These are phyloP conservation scores for Flammula alnicola DNA, from an alignment of 1,284 basidiomycete species.

Conservation along the genomic window DNA sequence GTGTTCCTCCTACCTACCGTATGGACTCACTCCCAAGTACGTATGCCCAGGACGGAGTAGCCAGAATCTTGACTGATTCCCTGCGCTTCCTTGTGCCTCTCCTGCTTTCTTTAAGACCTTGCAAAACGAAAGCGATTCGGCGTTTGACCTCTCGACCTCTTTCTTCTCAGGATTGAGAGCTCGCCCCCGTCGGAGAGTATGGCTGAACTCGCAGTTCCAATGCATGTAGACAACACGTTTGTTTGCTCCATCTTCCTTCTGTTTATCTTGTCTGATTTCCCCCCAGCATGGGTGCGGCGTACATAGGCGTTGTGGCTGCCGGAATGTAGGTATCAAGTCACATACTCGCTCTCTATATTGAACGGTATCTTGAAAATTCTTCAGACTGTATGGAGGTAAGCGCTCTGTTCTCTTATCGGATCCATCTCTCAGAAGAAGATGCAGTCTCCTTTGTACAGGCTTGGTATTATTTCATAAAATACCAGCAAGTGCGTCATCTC, in stretches of 20 bases:
- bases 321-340: slow-evolving; percentile 41
- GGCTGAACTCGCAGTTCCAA: slow-evolving; percentile 15
- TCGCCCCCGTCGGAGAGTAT: slow-evolving; percentile 12
- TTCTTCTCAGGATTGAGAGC: slow-evolving; percentile 13
- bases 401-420: background rate
- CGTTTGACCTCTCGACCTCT: slow-evolving; percentile 17
- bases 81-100: slow-evolving; percentile 27
- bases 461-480: slow-evolving; percentile 56
- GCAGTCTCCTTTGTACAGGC: slow-evolving; percentile 59
- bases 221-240: slow-evolving; percentile 27
- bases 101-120: slow-evolving; percentile 30
- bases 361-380: background rate
- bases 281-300: slow-evolving; percentile 49
- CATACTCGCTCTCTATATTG: background rate
- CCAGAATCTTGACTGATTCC: slow-evolving; percentile 28
- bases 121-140: slow-evolving; percentile 5
- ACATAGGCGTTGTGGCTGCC: slow-evolving; percentile 52
- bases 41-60: slow-evolving; percentile 24
- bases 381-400: slow-evolving; percentile 54
- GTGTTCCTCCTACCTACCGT: slow-evolving; percentile 23
- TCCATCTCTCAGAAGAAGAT: background rate
- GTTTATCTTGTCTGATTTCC: slow-evolving; percentile 1
- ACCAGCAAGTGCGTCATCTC: slow-evolving; percentile 36
- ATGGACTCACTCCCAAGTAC: slow-evolving; percentile 24
- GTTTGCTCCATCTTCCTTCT: slow-evolving; percentile 9